Evolutionary conservation across 2,329 filamentous ascomycete species (phyloP).

Genomic region (Clarireedia monteithiana): DNA sequence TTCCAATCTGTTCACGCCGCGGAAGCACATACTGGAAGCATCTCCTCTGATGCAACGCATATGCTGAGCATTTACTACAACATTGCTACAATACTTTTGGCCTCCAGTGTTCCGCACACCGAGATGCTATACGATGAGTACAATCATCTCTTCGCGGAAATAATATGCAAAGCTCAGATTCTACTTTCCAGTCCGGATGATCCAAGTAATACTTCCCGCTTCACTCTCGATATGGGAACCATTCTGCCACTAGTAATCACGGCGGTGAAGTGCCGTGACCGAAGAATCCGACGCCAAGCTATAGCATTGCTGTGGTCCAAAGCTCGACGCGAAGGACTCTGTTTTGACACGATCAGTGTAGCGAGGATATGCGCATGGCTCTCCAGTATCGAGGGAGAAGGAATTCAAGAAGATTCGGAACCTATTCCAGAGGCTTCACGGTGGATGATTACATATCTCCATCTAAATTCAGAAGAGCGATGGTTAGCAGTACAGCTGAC

Average conservation of each 20-base stretch:
- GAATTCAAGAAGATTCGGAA: conserved; percentile 22
- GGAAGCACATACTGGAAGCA: conserved; percentile 21
- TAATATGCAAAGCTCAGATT: conserved; percentile 24
- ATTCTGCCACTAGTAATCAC: conserved; percentile 27
- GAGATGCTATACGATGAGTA: conserved; percentile 28
- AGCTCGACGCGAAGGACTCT: conserved; percentile 27
- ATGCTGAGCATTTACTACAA: conserved; percentile 29
- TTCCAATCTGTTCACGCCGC: conserved; percentile 23
- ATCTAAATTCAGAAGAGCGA: conserved; percentile 26
- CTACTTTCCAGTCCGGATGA: conserved; percentile 25
- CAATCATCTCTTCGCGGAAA: conserved; percentile 24
- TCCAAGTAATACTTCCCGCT: conserved; percentile 25
- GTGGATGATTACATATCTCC: conserved; percentile 25
- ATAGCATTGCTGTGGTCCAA: conserved; percentile 27
- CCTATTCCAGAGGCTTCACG: conserved; percentile 23
- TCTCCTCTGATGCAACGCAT: conserved; percentile 20
- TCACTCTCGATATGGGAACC: conserved; percentile 28
- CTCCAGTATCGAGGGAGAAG: conserved; percentile 27
- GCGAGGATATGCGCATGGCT: conserved; percentile 28
- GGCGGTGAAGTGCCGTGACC: conserved; percentile 26
- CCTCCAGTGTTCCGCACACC: conserved; percentile 24
- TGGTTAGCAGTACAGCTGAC: conserved; percentile 28
- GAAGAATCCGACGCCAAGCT: conserved; percentile 23
- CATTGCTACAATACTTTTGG: conserved; percentile 25
- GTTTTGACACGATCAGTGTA: conserved; percentile 27